Base-by-base conservation (phyloP, 257 asterid genomes). In the Fraxinus cuspidata region DNA sequence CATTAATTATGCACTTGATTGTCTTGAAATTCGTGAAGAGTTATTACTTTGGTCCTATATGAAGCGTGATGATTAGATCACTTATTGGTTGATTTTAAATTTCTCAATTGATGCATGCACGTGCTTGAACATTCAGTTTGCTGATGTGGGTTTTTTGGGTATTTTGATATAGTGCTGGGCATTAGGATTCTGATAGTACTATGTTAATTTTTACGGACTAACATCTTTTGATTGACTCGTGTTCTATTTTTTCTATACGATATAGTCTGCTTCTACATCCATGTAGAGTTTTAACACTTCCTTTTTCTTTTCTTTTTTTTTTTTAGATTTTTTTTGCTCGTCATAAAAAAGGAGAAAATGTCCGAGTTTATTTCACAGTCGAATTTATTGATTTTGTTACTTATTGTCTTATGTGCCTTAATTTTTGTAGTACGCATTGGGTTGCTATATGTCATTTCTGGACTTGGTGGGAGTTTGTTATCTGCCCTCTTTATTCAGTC, bases 391-490 rank as follows among this genome's bases (percentile, higher is more conserved):
- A 31, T 42, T 19, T 44, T 4, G 12, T 13, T 19, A 12, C 21
- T 44, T 3, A 44, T 27, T 71, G 19, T 40, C 58, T 31, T 81
- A 58, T 35, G 53, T 31, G 65, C 28, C 23, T 56, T 67, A 12
- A 18, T 67, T 72, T 79, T 82, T 75, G 37, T 84, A 94, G 98
- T 86, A 35, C 92, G 94, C 49, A 81, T 91, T 44, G 97, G 97
- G 29, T 73, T 90, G 85, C 94, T 94, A 27, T 94, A 94, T 80
- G 79, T 91, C 82, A 87, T 94, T 10, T 88, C 98, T 6, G 98
- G 98, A 81, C 83, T 92, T 35, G 98, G 98, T 31, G 97, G 98
- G 58, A 92, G 97, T 74, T 79, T 94, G 85, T 47, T 92, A 34
- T 94, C 97, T 18, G 92, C 93, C 72, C 93, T 92, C 78, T 94